Conservation (phyloP, 345 rosid species). For the Xanthoceras sorbifolium region DNA sequence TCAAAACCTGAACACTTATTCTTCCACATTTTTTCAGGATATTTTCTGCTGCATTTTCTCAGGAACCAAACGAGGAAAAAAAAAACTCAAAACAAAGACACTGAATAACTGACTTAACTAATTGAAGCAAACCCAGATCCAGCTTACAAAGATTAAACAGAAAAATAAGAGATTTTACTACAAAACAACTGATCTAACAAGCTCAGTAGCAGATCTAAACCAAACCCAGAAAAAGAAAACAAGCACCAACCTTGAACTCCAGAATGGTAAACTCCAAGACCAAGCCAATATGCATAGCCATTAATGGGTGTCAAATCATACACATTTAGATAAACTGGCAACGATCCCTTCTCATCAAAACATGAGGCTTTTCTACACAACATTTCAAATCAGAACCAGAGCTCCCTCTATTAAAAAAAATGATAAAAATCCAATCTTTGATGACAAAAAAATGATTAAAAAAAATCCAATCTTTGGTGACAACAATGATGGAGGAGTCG, state of each 20-base stretch:
- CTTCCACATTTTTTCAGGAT: not conserved
- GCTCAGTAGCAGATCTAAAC: conserved; percentile 12
- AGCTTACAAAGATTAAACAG: not conserved
- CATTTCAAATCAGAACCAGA: conserved; percentile 38
- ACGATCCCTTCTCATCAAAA: conserved; percentile 63
- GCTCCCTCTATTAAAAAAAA: not conserved
- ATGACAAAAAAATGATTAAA: not conserved
- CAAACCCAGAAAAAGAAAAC: conserved; percentile 1
- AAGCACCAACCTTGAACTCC: conserved; percentile 86
- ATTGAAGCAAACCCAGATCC: conserved; percentile 10
- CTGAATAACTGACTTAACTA: not conserved
- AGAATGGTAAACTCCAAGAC: conserved; percentile 96
- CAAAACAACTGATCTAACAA: conserved; percentile 4
- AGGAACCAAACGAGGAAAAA: conserved; percentile 19
- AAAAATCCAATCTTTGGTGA: not conserved
- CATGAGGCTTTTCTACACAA: conserved; percentile 63
- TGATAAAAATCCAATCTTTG: conserved; percentile 1
- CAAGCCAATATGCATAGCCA: conserved; percentile 97
- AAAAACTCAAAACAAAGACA: not conserved
- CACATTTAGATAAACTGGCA: conserved; percentile 88
- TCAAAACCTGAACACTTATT: conserved; percentile 1
- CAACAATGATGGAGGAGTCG: conserved; percentile 5
- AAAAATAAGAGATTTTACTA: not conserved
- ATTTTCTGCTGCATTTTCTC: conserved; percentile 20
- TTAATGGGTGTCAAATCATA: conserved; percentile 94